These are phyloP conservation scores for Scedosporium apiospermum DNA, from an alignment of 2,329 filamentous ascomycete genomes.

Conservation along the genomic window DNA sequence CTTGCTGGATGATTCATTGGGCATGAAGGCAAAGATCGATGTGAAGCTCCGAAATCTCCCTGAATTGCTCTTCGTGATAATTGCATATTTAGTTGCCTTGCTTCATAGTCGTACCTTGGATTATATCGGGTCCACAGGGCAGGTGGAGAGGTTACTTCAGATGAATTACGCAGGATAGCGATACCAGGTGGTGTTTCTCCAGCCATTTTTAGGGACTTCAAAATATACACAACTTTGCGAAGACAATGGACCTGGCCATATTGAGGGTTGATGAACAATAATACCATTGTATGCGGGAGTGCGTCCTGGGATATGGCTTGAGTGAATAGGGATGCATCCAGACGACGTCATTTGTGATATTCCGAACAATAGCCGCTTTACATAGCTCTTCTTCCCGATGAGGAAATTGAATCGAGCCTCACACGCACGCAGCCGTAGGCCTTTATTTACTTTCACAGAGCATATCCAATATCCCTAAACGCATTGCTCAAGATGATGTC, in stretches of 20 bases:
- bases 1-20: background rate
- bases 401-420: background rate
- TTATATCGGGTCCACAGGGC: no score
- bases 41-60: background rate
- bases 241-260: no score
- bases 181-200: no score
- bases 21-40: background rate
- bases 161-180: no score
- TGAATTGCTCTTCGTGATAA: background rate
- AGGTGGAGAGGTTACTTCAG: no score
- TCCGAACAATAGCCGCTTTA: background rate
- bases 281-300: no score
- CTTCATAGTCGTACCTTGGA: background rate
- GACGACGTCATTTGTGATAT: background rate
- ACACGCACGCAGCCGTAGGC: background rate
- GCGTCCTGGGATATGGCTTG: no score
- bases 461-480: background rate
- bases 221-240: no score
- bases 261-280: no score
- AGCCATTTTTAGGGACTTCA: no score
- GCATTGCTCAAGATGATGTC: slow-evolving; percentile 41
- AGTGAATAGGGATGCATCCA: no score
- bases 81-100: background rate
- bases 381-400: background rate
- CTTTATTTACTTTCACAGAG: background rate